Evolutionary conservation across 495 filamentous ascomycete genomes (phyloP).

Genomic region (Articulospora tetracladia): DNA sequence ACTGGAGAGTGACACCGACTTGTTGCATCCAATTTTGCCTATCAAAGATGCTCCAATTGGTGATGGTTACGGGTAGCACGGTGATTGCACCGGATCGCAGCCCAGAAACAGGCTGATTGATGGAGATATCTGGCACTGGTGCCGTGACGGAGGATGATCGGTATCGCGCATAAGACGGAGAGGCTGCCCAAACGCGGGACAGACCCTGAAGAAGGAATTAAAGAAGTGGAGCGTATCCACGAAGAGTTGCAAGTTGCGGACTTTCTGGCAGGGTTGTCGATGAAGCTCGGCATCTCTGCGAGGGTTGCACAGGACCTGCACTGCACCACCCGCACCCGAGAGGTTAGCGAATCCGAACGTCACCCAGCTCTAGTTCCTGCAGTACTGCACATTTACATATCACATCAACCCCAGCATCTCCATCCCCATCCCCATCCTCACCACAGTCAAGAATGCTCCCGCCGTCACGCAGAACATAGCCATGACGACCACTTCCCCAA

Average conservation of each 20-base stretch:
- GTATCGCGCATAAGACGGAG: neutral
- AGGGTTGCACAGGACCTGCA: neutral
- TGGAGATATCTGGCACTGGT: too few relatives aligned
- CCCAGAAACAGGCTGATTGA: too few relatives aligned
- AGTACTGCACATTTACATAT: neutral
- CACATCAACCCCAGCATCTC: too few relatives aligned
- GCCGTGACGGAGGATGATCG: too few relatives aligned
- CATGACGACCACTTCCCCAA: constrained; percentile 17
- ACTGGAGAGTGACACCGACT: too few relatives aligned
- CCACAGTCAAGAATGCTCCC: constrained; percentile 7
- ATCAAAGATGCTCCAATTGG: neutral
- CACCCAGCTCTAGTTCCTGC: neutral
- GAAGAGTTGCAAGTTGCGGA: neutral
- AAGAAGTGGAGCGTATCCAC: neutral
- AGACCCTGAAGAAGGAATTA: neutral
- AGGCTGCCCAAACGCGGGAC: neutral
- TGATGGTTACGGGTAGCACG: too few relatives aligned
- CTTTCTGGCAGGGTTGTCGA: neutral
- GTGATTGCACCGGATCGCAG: too few relatives aligned
- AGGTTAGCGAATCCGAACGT: constrained; percentile 1
- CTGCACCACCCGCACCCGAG: neutral
- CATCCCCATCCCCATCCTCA: neutral
- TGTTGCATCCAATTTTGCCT: neutral
- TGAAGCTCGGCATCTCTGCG: constrained; percentile 14
- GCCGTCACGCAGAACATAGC: constrained; percentile 5